These are phyloP conservation scores for Psilocybe cyanescens DNA, from an alignment of 768 basidiomycete species.

Conservation along the genomic window DNA sequence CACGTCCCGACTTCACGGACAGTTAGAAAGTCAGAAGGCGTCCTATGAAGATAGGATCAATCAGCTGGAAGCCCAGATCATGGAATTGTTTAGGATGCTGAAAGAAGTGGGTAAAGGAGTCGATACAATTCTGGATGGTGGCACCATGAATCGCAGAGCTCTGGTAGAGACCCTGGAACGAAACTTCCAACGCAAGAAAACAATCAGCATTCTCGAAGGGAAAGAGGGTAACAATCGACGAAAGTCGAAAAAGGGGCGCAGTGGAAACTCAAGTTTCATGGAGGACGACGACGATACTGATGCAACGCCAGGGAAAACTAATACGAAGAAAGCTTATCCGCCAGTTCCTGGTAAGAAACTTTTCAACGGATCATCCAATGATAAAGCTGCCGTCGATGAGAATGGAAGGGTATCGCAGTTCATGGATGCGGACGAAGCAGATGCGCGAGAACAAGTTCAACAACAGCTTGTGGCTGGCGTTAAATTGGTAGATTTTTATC, in stretches of 20 bases:
- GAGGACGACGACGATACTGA: constrained; percentile 53
- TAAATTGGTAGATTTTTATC: constrained; percentile 55
- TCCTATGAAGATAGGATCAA: constrained; percentile 86
- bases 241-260: constrained; percentile 30
- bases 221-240: constrained; percentile 38
- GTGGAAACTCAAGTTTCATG: constrained; percentile 20
- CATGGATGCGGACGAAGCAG: constrained; percentile 86
- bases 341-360: constrained; percentile 32
- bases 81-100: constrained; percentile 93
- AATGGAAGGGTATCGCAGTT: constrained; percentile 77
- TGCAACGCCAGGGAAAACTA: constrained; percentile 61
- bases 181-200: constrained; percentile 82
- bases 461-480: constrained; percentile 80
- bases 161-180: constrained; percentile 82
- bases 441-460: constrained; percentile 86
- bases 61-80: constrained; percentile 90
- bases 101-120: constrained; percentile 81
- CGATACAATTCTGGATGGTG: constrained; percentile 71
- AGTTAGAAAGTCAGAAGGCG: constrained; percentile 75
- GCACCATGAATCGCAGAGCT: constrained; percentile 77
- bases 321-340: constrained; percentile 38
- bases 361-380: constrained; percentile 33
- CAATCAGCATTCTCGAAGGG: constrained; percentile 87
- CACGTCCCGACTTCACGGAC: constrained; percentile 72
- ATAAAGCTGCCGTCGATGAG: constrained; percentile 41